Evolutionary conservation across 257 asterid species (phyloP).

Genomic region (Solanum tarapatanum): DNA sequence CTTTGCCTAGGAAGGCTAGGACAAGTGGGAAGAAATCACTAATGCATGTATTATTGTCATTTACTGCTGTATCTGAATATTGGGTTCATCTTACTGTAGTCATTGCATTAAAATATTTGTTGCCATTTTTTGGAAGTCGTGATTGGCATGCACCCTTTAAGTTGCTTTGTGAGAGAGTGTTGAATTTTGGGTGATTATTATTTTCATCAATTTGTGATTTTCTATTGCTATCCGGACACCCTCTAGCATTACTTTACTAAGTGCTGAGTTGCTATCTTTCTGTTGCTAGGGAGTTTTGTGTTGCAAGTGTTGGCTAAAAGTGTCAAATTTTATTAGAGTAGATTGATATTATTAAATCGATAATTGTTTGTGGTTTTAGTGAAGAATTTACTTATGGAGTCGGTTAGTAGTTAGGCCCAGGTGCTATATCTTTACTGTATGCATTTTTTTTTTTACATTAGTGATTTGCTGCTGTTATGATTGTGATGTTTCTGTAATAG

Average conservation of each 20-base stretch:
- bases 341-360: neutral
- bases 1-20: neutral
- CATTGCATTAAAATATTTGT: neutral
- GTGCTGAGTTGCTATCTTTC: neutral
- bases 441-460: neutral
- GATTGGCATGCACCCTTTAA: slow-evolving; percentile 31
- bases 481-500: neutral
- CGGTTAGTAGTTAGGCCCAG: neutral
- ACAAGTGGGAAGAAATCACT: neutral
- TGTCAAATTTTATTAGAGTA: neutral
- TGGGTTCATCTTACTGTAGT: neutral
- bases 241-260: neutral
- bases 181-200: slow-evolving; percentile 14
- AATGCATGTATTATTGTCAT: neutral
- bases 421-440: neutral
- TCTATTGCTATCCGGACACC: neutral
- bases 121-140: neutral
- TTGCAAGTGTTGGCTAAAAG: neutral
- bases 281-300: neutral
- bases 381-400: neutral
- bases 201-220: slow-evolving; percentile 13
- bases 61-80: neutral
- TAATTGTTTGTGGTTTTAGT: neutral
- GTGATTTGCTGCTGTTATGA: slow-evolving; percentile 1
- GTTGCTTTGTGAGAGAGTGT: slow-evolving; percentile 12